Evolutionary conservation across 495 filamentous ascomycete genomes (phyloP), one percentile per base, ranked within the genome.

Genomic region (Lichenothelia convexa): DNA sequence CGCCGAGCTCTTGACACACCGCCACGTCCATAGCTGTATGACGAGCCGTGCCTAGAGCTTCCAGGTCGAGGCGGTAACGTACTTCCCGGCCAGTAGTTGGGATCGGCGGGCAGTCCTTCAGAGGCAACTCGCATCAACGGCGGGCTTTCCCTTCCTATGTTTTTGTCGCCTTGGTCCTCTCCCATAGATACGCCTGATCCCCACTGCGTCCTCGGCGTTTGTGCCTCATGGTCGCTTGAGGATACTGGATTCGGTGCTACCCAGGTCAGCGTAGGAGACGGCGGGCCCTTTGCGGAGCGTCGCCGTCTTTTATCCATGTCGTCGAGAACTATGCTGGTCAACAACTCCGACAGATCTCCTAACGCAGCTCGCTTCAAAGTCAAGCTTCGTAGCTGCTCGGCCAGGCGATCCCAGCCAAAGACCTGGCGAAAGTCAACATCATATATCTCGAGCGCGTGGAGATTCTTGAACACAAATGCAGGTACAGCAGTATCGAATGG

Each of bases 401-500:
- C 78, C 40, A 94, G 51, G 40, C 77, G 70, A 56, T 95, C 89
- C 89, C 89, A 97, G 30, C 89, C 89, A 54, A 80, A 93, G 58
- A 95, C 93, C 43, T 92, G 86, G 43, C 89, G 74, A 51, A 91
- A 92, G 57, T 95, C 89, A 51, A 94, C 75, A 53, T 93, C 85
- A 56, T 75, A 82, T 30, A 97, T 82, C 57, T 95, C 89, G 45
- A 97, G 64, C 7, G 80, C 75, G 56, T 82, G 84, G 33, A 94
- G 58, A 48, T 95, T 97, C 63, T 97, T 95, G 68, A 97, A 95
- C 18, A 80, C 77, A 53, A 84, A 75, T 8, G 95, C 61, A 13
- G 89, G 89, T 18, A 97, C 89, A n/a, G 89, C 89, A 26, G 82
- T 89, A 52, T 97, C 89, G 55, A 97, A 93, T 3, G 89, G 89